Evolutionary conservation across 2,329 filamentous ascomycete species (phyloP).

Genomic region (Hymenoscyphus fraxineus): DNA sequence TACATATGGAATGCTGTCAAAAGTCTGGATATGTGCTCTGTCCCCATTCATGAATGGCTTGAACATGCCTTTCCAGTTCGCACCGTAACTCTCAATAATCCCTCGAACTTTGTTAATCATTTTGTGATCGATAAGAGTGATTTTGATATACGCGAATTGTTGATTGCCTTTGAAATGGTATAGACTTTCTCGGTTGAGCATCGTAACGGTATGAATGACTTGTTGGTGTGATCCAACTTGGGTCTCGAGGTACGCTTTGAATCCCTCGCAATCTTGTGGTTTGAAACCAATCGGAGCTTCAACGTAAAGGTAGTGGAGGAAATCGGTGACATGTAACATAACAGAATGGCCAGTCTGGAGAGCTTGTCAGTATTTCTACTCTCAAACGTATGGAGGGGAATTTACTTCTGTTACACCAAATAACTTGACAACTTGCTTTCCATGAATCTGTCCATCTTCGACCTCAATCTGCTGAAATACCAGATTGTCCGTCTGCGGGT

Average conservation of each 20-base stretch:
- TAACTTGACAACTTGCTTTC: slow-evolving; percentile 76
- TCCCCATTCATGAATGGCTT: slow-evolving; percentile 50
- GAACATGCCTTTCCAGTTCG: slow-evolving; percentile 93
- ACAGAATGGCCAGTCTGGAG: slow-evolving; percentile 74
- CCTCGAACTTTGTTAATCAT: slow-evolving; percentile 72
- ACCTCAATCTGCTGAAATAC: slow-evolving; percentile 94
- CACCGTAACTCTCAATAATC: slow-evolving; percentile 68
- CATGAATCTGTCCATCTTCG: slow-evolving; percentile 80
- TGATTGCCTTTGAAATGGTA: slow-evolving; percentile 93
- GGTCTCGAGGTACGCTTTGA: slow-evolving; percentile 75
- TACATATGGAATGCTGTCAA: slow-evolving; percentile 93
- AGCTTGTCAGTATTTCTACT: slow-evolving; percentile 11
- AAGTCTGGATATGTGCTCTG: slow-evolving; percentile 75
- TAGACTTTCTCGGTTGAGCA: slow-evolving; percentile 84
- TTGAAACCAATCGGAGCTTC: slow-evolving; percentile 81
- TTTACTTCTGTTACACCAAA: slow-evolving; percentile 83
- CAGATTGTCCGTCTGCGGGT: slow-evolving; percentile 64
- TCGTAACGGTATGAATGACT: slow-evolving; percentile 73
- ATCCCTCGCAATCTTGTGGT: slow-evolving; percentile 71
- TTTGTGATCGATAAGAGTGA: slow-evolving; percentile 87
- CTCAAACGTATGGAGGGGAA: neutral
- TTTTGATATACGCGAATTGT: slow-evolving; percentile 87
- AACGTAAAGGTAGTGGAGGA: slow-evolving; percentile 94
- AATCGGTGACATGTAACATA: slow-evolving; percentile 90
- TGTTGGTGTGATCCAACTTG: slow-evolving; percentile 70